phyloP scores from a whole-genome alignment of 441 rosid genomes.

The Eutrema salsugineum region DNA sequence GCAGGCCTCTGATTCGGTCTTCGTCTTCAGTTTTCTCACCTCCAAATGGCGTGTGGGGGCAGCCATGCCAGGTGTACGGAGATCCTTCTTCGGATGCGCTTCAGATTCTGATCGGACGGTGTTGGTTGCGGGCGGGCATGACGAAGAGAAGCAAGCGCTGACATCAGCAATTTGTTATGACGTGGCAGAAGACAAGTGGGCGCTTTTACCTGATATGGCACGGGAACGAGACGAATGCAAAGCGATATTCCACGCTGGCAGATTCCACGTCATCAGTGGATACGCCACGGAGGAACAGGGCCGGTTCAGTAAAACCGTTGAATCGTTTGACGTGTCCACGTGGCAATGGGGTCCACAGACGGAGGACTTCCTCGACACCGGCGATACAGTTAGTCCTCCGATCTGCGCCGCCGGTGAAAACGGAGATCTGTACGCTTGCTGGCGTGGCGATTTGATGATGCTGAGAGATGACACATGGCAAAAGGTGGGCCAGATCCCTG shows the following conservation, averaged over 20 bases:
- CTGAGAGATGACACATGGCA: conserved; percentile 38
- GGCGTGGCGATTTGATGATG: conserved; percentile 31
- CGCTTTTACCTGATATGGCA: conserved; percentile 55
- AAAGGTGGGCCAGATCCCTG: conserved; percentile 39
- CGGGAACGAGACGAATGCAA: conserved; percentile 67
- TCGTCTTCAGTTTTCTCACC: conserved; percentile 42
- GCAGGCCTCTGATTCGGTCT: conserved; percentile 49
- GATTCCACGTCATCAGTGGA: conserved; percentile 63
- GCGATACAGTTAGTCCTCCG: conserved; percentile 31
- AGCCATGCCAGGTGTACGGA: conserved; percentile 54
- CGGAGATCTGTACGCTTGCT: conserved; percentile 35
- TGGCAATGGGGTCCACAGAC: conserved; percentile 42
- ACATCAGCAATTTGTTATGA: conserved; percentile 52
- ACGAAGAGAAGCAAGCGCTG: conserved; percentile 54
- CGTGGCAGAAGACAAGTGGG: conserved; percentile 55
- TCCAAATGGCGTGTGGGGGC: conserved; percentile 60
- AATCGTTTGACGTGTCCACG: conserved; percentile 37
- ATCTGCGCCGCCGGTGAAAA: conserved; percentile 25
- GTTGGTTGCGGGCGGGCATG: conserved; percentile 74
- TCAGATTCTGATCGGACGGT: conserved; percentile 60
- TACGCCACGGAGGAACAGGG: conserved; percentile 67
- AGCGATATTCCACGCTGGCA: conserved; percentile 50
- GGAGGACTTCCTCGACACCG: conserved; percentile 31
- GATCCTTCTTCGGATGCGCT: conserved; percentile 58
- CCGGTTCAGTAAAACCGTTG: conserved; percentile 41